Conservation (phyloP, 139 green algal species). For the Chlorella vulgaris region DNA sequence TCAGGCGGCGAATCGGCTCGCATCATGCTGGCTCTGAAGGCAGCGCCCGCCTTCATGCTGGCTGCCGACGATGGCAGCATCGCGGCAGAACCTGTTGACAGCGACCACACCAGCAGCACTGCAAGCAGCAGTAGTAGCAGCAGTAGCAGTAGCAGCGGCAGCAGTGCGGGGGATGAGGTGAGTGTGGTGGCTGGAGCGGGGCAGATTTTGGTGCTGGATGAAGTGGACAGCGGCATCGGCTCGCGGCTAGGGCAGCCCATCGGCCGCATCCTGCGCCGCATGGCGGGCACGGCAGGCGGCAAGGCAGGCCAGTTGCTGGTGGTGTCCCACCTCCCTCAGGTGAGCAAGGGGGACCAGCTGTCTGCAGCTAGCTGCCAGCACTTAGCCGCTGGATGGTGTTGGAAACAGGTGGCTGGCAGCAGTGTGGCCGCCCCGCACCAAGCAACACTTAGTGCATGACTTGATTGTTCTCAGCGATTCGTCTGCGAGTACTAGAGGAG, state of each 20-base stretch:
- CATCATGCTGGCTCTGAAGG: conserved; percentile 87
- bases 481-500: too few relatives aligned
- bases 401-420: too few relatives aligned
- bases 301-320: conserved; percentile 72
- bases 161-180: background rate
- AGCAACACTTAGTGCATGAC: too few relatives aligned
- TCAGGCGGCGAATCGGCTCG: conserved; percentile 80
- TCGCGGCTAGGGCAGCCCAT: conserved; percentile 67
- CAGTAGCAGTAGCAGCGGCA: background rate
- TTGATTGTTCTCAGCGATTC: too few relatives aligned
- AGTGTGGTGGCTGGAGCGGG: background rate
- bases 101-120: background rate
- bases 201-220: conserved; percentile 81
- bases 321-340: conserved; percentile 84
- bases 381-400: too few relatives aligned
- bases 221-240: conserved; percentile 88
- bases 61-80: conserved; percentile 8
- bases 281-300: conserved; percentile 36
- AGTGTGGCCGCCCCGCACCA: background rate
- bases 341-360: background rate
- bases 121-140: background rate
- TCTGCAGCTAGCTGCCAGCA: background rate
- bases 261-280: conserved; percentile 67
- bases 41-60: conserved; percentile 55
- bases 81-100: background rate